Conservation (phyloP, 306 rosid genomes). For the Cucurbita maxima region DNA sequence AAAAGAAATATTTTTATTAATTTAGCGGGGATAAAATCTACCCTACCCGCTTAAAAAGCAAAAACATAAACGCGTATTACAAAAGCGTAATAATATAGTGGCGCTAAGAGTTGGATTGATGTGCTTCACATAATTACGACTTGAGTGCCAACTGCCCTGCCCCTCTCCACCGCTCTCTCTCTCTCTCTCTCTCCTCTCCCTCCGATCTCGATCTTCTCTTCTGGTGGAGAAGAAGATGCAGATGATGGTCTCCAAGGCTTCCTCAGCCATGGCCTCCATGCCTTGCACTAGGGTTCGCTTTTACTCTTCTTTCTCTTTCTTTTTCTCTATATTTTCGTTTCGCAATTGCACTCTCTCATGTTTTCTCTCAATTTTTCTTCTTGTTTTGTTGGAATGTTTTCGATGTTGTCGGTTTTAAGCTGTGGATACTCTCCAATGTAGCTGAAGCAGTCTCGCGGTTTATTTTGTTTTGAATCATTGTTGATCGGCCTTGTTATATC, state of each 20-base stretch:
- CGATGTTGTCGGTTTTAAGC: not conserved
- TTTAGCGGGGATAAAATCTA: not conserved
- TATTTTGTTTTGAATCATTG: not conserved
- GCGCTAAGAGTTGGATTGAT: not conserved
- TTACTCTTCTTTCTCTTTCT: not conserved
- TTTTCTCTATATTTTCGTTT: not conserved
- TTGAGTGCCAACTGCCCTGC: not conserved
- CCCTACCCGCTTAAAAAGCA: not conserved
- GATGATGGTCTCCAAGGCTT: conserved; percentile 50
- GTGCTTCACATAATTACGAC: conserved; percentile 3
- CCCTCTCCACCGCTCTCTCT: not conserved
- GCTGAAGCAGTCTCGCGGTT: not conserved
- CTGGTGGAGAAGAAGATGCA: conserved; percentile 14
- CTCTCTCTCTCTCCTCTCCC: not conserved
- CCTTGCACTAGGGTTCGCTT: conserved; percentile 45
- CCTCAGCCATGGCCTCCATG: conserved; percentile 51
- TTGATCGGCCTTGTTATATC: not conserved
- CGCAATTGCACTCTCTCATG: not conserved
- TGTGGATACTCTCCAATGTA: not conserved
- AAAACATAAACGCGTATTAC: not conserved
- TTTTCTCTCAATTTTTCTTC: not conserved
- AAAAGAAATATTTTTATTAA: too few relatives aligned
- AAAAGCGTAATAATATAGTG: not conserved
- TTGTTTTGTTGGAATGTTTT: not conserved
- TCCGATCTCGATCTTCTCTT: not conserved